Evolutionary conservation across 2,329 filamentous ascomycete species (phyloP).

Genomic region (Venturia aucupariae): DNA sequence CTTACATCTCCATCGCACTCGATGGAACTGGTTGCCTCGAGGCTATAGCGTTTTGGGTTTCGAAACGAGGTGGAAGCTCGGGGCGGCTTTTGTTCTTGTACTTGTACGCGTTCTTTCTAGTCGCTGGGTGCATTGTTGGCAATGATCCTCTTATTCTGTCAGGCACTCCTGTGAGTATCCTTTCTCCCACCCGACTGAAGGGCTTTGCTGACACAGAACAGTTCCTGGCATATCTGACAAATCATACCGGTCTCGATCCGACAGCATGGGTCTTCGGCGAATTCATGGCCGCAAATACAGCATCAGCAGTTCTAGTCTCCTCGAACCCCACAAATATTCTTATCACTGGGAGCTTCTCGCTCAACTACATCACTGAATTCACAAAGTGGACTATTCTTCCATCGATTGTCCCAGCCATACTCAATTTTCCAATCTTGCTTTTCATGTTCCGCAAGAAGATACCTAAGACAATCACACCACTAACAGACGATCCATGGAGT

Average conservation of each 20-base stretch:
- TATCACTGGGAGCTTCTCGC: not conserved
- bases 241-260: constrained; percentile 1
- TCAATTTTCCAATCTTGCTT: not conserved
- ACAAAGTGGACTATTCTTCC: constrained; percentile 4
- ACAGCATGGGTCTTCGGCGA: constrained; percentile 2
- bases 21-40: not conserved
- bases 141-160: constrained; percentile 5
- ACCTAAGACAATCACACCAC: not conserved
- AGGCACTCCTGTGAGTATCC: not conserved
- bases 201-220: too few relatives aligned
- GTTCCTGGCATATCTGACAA: constrained; percentile 4
- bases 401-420: not conserved
- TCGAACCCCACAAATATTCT: constrained; percentile 3
- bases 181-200: too few relatives aligned
- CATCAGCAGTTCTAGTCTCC: not conserved
- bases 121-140: not conserved
- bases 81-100: not conserved
- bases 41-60: constrained; percentile 3
- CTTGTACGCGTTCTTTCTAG: not conserved
- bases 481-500: constrained; percentile 3
- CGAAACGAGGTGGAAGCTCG: not conserved
- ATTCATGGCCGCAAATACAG: constrained; percentile 6
- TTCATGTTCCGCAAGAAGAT: constrained; percentile 8
- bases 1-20: constrained; percentile 2
- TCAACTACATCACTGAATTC: constrained; percentile 4